phyloP scores from a whole-genome alignment of 2,329 filamentous ascomycete species.

The Pleomassaria siparia region DNA sequence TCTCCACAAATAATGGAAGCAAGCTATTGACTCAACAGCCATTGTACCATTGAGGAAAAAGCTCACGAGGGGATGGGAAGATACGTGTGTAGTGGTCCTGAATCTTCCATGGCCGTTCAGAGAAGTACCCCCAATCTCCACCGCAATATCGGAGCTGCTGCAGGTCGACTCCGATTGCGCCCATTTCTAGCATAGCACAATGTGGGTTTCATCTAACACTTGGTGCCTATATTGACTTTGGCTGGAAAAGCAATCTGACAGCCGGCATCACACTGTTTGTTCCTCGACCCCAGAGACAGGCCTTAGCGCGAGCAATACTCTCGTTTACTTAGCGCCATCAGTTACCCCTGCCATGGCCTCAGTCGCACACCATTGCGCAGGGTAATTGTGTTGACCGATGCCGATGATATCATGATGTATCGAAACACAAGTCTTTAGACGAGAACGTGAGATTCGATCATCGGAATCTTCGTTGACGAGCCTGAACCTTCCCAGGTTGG shows the following conservation, averaged over 20 bases:
- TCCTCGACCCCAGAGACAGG: background rate
- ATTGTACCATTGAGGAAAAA: background rate
- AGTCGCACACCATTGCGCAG: background rate
- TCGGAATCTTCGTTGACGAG: background rate
- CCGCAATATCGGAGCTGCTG: background rate
- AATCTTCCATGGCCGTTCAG: background rate
- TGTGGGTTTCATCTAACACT: constrained; percentile 8
- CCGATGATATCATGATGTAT: background rate
- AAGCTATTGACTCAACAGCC: background rate
- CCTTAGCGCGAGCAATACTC: background rate
- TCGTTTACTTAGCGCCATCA: background rate
- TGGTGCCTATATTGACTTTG: background rate
- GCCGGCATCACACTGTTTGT: constrained; percentile 6
- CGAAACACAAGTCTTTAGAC: background rate
- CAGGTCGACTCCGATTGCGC: constrained; percentile 1
- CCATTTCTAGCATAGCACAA: constrained; percentile 5
- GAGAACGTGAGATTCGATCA: too few relatives aligned
- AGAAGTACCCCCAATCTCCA: constrained; percentile 2
- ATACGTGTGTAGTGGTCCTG: background rate
- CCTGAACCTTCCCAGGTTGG: background rate
- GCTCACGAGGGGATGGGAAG: background rate
- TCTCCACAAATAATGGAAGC: background rate
- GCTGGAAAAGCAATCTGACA: constrained; percentile 11
- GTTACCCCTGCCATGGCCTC: background rate
- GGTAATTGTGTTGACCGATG: background rate